Base-by-base conservation (phyloP, 2,329 filamentous ascomycete genomes). In the Diaporthe batatas region DNA sequence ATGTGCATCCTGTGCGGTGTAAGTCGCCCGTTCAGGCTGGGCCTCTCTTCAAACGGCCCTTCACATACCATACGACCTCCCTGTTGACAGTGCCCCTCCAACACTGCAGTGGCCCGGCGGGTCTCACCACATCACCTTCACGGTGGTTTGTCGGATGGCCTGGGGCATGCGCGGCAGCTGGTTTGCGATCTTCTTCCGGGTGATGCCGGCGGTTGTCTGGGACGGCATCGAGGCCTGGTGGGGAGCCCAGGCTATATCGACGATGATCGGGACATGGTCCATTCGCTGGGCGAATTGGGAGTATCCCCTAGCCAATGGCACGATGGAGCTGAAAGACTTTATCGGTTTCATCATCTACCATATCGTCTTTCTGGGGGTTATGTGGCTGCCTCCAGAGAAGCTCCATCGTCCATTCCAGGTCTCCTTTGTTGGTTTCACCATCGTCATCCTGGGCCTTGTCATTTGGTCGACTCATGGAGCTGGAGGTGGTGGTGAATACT, bases 311-410 rank as follows among this genome's bases (percentile, higher is more conserved):
- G 71, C 71, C 6, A 44, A 69, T 14, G 71, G 71, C 8, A 72
- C 71, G 25, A 72, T 72, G 71, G 53, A 68, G 44, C 18, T 69
- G 16, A 69, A 58, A 4, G 71, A 72, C 64, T 72, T 72, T 21
- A 62, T 69, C 25, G 71, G 71, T 10, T 72, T 72, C 54, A 62
- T 72, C 18, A 44, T 69, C 3, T 72, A 68, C 64, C 65, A 68
- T 14, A n/a, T 51, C 42, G 14, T 72, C 18, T 72, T 68, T 3
- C 44, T 72, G 12, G 62, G 54, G 3, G 62, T 72, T 1, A 72
- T 72, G 62, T 72, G 71, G 71, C 62, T 72, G 23, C 71, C 71
- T 7, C 71, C 71, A 0, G 71, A 72, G 64, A 72, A 62, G 53
- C 44, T 68, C 42, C 51, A 69, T 32, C 62, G 62, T 18, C 71